Evolutionary conservation across 257 asterid species (phyloP), one percentile per base, ranked within the genome.

Genomic region (Paraleonurus japonicus): DNA sequence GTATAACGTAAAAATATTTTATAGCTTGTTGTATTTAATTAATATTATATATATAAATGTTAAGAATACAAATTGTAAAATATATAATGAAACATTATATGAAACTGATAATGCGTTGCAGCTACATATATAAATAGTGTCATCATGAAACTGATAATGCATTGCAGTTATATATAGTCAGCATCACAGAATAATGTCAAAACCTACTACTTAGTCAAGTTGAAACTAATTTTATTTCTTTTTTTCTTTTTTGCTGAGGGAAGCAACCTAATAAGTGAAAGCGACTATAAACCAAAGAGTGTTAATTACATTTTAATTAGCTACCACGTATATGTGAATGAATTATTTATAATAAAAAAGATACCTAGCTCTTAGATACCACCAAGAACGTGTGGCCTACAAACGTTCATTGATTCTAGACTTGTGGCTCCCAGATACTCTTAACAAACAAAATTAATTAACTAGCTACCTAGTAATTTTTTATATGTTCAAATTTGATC

Each of bases 391-490:
- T 55, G 62, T 70, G 83, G 69, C 71, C 37, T 30, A 37, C 73
- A 73, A 41, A 74, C 79, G 65, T 39, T 22, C 10, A 41, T 43
- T 70, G 80, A 76, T 70, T 70, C 72, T 58, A 35, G 9, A 1
- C 69, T 54, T 63, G 76, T 70, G 77, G 66, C 67, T 64, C 66
- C 70, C 28, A 76, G 37, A 53, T 20, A 53, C 73, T 70, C 67
- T 28, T 4, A 30, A 17, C 3, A 20, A 15, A 47, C 43, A 32
- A 15, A 20, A 9, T 5, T 53, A 16, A n/a, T 26, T 26, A 15
- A 45, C 12, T 53, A 51, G 6, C 5, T 2, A 16, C 1, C 30
- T 19, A 53, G 60, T 20, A 35, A 35, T 7, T 35, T 0, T 33
- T 5, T 35, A 1, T 35, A 8, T 7, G 1, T 53, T 15, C 19